These are phyloP conservation scores for Orychophragmus violaceus DNA, from an alignment of 345 rosid genomes.

Conservation along the genomic window DNA sequence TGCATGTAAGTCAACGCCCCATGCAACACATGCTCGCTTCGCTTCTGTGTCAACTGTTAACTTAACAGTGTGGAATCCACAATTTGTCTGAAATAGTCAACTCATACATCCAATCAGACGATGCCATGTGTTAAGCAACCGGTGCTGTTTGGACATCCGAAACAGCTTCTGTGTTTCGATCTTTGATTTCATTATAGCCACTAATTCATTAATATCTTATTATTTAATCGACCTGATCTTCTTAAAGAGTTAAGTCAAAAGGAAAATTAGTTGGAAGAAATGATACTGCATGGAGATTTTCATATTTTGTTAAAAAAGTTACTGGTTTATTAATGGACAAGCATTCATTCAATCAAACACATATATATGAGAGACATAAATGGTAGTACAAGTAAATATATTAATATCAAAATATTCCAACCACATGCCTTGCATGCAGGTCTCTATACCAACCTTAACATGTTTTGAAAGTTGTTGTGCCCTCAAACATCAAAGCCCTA, in stretches of 20 bases:
- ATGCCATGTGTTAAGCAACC: background rate
- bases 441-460: background rate
- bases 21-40: slow-evolving; percentile 29
- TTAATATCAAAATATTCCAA: background rate
- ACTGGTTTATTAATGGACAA: background rate
- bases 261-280: background rate
- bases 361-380: background rate
- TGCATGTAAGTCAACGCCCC: slow-evolving; percentile 18
- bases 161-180: slow-evolving; percentile 6
- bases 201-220: background rate
- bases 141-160: background rate
- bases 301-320: background rate
- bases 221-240: background rate
- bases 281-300: background rate
- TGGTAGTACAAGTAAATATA: background rate
- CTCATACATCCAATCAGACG: slow-evolving; percentile 7
- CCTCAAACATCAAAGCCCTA: background rate
- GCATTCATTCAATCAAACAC: background rate
- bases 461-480: background rate
- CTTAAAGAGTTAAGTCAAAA: background rate
- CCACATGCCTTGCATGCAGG: background rate
- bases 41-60: slow-evolving; percentile 27
- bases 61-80: slow-evolving; percentile 25
- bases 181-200: background rate
- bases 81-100: slow-evolving; percentile 21